A percentile compares a stretch with the other conserved stretches of the same genome.
phyloP scores from a whole-genome alignment of 1,284 basidiomycete genomes.

The Boletus semigastroideus region DNA sequence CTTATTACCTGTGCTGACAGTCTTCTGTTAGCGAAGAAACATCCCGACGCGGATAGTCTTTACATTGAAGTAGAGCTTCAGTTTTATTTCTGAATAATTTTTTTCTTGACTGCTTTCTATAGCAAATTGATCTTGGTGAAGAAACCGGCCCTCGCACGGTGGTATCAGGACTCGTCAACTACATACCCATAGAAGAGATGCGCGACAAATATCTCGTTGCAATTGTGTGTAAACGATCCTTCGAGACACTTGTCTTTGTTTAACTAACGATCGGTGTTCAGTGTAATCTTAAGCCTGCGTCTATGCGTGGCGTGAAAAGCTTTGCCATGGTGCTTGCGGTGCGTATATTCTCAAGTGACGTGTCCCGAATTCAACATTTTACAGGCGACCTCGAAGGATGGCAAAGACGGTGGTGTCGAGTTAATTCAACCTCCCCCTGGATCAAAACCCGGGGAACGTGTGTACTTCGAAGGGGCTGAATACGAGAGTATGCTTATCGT shows the following conservation, averaged over 20 bases:
- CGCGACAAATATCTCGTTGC: constrained; percentile 82
- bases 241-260: background rate
- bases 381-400: constrained; percentile 85
- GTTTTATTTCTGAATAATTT: background rate
- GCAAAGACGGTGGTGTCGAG: constrained; percentile 90
- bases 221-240: constrained; percentile 55
- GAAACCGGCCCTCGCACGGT: constrained; percentile 91
- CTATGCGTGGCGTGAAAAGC: constrained; percentile 94
- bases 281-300: constrained; percentile 95
- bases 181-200: constrained; percentile 94
- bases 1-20: background rate
- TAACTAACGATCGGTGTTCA: constrained; percentile 27
- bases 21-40: constrained; percentile 70
- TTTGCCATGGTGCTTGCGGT: constrained; percentile 96
- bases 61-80: constrained; percentile 75
- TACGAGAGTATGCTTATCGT: constrained; percentile 59
- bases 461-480: constrained; percentile 90
- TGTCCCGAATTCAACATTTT: background rate
- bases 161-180: constrained; percentile 92
- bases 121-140: constrained; percentile 95
- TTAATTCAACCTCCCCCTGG: constrained; percentile 85
- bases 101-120: constrained; percentile 5
- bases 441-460: constrained; percentile 84
- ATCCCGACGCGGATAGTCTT: constrained; percentile 91
- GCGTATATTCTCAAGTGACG: constrained; percentile 28